Evolutionary conservation across 208 protist species (phyloP), one percentile per base, ranked within the genome.

Genomic region (Kentomonas sorsogonicus): DNA sequence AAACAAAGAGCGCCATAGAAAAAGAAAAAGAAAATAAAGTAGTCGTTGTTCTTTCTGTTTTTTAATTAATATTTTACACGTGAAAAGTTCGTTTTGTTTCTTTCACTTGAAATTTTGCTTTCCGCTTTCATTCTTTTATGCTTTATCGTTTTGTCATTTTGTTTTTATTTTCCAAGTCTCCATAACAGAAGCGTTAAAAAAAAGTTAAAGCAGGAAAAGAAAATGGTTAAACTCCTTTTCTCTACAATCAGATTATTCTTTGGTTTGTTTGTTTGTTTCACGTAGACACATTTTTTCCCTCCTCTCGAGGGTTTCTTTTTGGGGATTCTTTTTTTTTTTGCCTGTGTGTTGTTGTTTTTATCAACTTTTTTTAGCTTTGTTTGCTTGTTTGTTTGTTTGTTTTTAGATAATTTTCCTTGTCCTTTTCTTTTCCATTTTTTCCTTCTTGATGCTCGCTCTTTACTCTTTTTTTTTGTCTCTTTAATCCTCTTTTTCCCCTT

Each of bases 21-120:
- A 52, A 56, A 56, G 23, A n/a, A 43, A 38, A 59, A 59, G 47
- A 59, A 59, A 13, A 2, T 22, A 59, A 45, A 36, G 33, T 11
- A 38, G 11, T 11, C 33, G 11, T 38, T 38, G 33, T 15, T 38
- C 33, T 5, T 38, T 38, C 11, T 38, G 33, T 38, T 5, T 38
- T 38, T 38, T 38, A 38, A 15, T 5, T 38, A 15, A 38, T 38
- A 11, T 38, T 38, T 38, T n/a, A n/a, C n/a, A n/a, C n/a, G n/a
- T n/a, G n/a, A n/a, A n/a, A n/a, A n/a, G n/a, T n/a, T n/a, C n/a
- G n/a, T n/a, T n/a, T n/a, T n/a, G n/a, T n/a, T n/a, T n/a, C n/a
- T n/a, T n/a, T n/a, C n/a, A n/a, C n/a, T n/a, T n/a, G n/a, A n/a
- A n/a, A n/a, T n/a, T 5, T 38, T 15, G 33, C 5, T 38, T 5